phyloP scores from a whole-genome alignment of 2,329 filamentous ascomycete species.

The Curvularia verruculosa region DNA sequence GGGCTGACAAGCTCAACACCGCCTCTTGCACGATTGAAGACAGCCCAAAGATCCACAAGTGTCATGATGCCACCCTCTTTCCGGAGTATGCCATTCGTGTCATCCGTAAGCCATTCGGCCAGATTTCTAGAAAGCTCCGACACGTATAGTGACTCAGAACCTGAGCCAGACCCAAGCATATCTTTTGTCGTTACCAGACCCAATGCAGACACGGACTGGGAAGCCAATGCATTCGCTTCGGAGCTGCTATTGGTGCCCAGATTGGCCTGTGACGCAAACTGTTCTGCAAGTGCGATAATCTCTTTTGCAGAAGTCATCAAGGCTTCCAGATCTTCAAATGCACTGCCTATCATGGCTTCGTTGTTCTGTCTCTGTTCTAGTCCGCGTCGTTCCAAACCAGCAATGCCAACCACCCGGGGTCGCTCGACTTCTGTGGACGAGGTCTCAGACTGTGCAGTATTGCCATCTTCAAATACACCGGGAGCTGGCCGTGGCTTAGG shows the following conservation, averaged over 20 bases:
- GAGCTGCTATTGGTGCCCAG: slow-evolving; percentile 62
- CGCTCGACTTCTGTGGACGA: slow-evolving; percentile 31
- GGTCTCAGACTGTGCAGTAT: slow-evolving; percentile 29
- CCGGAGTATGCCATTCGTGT: slow-evolving; percentile 43
- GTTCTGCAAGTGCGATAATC: slow-evolving; percentile 89
- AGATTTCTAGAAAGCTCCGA: slow-evolving; percentile 60
- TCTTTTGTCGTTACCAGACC: slow-evolving; percentile 94
- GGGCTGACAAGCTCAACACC: slow-evolving; percentile 95
- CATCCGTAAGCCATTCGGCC: slow-evolving; percentile 49
- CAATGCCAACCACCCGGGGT: slow-evolving; percentile 79
- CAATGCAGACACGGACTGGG: slow-evolving; percentile 81
- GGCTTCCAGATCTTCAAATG: slow-evolving; percentile 95
- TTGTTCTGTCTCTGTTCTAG: slow-evolving; percentile 89
- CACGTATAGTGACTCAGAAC: slow-evolving; percentile 82
- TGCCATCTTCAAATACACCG: slow-evolving; percentile 38
- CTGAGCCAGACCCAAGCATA: slow-evolving; percentile 78
- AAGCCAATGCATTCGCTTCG: slow-evolving; percentile 76
- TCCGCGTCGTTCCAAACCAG: slow-evolving; percentile 85
- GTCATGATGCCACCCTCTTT: slow-evolving; percentile 50
- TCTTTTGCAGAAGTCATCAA: slow-evolving; percentile 98
- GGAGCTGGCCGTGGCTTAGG: slow-evolving; percentile 64
- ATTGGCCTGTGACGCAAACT: slow-evolving; percentile 73
- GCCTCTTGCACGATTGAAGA: slow-evolving; percentile 91
- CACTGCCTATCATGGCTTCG: slow-evolving; percentile 86
- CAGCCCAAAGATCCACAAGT: slow-evolving; percentile 52